Percentiles rank a stretch among this genome's conserved stretches.
Conservation (phyloP, 257 asterid species). For the Fraxinus anomala region DNA sequence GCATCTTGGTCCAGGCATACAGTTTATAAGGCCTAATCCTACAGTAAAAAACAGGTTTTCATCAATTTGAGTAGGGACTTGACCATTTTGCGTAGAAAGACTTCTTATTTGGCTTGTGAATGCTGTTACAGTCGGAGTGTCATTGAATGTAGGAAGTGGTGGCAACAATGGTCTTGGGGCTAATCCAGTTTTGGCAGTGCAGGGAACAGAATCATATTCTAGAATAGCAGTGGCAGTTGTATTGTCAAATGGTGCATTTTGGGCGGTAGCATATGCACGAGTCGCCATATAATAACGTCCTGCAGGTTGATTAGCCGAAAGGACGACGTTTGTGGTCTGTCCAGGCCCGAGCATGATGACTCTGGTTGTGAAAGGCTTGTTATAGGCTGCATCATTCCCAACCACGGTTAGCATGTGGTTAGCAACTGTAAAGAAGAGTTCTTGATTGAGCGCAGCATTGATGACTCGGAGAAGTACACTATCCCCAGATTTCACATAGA, state of each 20-base stretch:
- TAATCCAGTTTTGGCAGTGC: neutral
- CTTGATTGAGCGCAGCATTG: conserved; percentile 76
- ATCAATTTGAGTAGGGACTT: conserved; percentile 44
- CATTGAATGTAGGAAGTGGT: conserved; percentile 55
- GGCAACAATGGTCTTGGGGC: conserved; percentile 50
- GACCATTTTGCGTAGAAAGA: conserved; percentile 29
- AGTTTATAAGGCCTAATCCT: conserved; percentile 63
- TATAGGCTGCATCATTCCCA: conserved; percentile 61
- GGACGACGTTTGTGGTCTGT: conserved; percentile 69
- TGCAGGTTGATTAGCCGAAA: conserved; percentile 53
- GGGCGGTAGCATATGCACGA: conserved; percentile 53
- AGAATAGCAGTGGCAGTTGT: conserved; percentile 67
- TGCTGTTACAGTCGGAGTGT: conserved; percentile 49
- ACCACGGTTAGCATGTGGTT: conserved; percentile 63
- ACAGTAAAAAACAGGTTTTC: conserved; percentile 59
- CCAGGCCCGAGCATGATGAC: conserved; percentile 66
- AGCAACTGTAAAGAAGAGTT: conserved; percentile 62
- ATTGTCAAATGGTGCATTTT: conserved; percentile 63
- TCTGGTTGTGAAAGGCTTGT: conserved; percentile 48
- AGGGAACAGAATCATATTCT: conserved; percentile 38
- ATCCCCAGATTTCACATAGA: conserved; percentile 50
- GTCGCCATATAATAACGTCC: conserved; percentile 67
- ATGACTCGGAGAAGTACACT: conserved; percentile 57
- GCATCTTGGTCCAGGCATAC: conserved; percentile 59
- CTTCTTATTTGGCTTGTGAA: conserved; percentile 51